These are phyloP conservation scores for Inonotus hispidus DNA, from an alignment of 1,284 basidiomycete genomes.

Conservation along the genomic window DNA sequence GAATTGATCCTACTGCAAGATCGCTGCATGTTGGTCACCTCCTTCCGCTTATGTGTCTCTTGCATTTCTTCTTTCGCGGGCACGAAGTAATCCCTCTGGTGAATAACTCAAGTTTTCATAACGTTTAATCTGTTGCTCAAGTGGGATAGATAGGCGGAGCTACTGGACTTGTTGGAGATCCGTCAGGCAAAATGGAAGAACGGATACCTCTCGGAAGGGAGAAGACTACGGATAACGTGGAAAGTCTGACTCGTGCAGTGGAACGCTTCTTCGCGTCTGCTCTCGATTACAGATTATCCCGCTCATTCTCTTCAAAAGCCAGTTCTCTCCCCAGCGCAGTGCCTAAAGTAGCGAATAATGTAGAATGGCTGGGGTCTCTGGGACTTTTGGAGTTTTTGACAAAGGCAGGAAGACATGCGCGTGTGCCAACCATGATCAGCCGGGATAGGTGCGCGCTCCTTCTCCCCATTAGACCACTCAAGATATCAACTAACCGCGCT, in stretches of 20 bases:
- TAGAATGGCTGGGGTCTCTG: slow-evolving; percentile 75
- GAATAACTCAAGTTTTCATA: slow-evolving; percentile 26
- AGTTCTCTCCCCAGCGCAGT: slow-evolving; percentile 20
- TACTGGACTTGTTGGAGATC: slow-evolving; percentile 96
- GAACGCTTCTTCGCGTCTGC: slow-evolving; percentile 70
- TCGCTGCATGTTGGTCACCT: slow-evolving; percentile 94
- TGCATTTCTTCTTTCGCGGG: slow-evolving; percentile 83
- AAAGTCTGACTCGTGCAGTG: slow-evolving; percentile 61
- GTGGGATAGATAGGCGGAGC: slow-evolving; percentile 83
- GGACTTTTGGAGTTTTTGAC: slow-evolving; percentile 83
- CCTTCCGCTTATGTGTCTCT: slow-evolving; percentile 77
- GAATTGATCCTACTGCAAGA: slow-evolving; percentile 88
- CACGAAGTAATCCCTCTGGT: slow-evolving; percentile 83
- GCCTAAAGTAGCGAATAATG: slow-evolving; percentile 72
- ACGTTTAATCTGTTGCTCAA: background rate
- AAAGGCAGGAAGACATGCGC: slow-evolving; percentile 73
- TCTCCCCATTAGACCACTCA: slow-evolving; percentile 1
- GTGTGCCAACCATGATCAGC: slow-evolving; percentile 87
- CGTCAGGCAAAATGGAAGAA: slow-evolving; percentile 85
- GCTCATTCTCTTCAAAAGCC: slow-evolving; percentile 23
- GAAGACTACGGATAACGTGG: slow-evolving; percentile 64
- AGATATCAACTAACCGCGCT: background rate
- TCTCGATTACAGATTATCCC: slow-evolving; percentile 48
- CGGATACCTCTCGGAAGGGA: slow-evolving; percentile 60
- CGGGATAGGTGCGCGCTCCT: slow-evolving; percentile 70